Percentiles rank a stretch among this genome's conserved stretches.
Evolutionary conservation across 768 basidiomycete genomes (phyloP).

Genomic region (Terana coerulea): DNA sequence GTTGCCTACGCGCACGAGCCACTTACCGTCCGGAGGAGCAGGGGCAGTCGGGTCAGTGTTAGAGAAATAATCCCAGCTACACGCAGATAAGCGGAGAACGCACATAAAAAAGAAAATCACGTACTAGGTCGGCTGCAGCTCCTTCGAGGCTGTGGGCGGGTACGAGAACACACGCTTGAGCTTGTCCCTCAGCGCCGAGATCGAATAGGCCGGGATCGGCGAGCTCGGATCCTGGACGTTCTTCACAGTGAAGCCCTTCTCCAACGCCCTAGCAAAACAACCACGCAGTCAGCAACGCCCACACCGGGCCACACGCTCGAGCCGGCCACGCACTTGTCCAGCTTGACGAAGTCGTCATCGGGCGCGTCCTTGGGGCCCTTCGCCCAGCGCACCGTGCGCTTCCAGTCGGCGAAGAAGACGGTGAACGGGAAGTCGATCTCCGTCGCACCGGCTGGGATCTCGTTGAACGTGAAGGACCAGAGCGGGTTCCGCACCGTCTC

Average conservation of each 20-base stretch:
- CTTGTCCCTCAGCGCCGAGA: not conserved
- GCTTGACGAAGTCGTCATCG: not conserved
- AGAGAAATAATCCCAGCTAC: constrained; percentile 9
- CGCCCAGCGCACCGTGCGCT: constrained; percentile 4
- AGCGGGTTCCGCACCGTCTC: not conserved
- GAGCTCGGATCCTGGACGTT: not conserved
- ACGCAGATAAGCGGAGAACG: not conserved
- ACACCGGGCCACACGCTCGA: not conserved
- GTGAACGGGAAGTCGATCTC: not conserved
- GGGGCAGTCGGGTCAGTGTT: not conserved
- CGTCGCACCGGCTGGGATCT: not conserved
- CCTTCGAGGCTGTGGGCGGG: not conserved
- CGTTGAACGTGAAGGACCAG: not conserved
- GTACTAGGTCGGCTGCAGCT: not conserved
- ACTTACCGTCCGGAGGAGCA: constrained; percentile 3
- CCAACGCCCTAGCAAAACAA: not conserved
- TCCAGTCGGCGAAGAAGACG: constrained; percentile 2
- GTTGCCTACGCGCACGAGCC: no score
- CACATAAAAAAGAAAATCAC: not conserved
- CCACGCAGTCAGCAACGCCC: not conserved
- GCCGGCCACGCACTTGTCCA: not conserved
- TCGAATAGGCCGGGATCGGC: not conserved
- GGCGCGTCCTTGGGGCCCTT: not conserved
- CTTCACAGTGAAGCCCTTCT: not conserved
- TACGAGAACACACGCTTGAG: constrained; percentile 1